A percentile compares a stretch with the other conserved stretches of the same genome.
phyloP scores from a whole-genome alignment of 495 filamentous ascomycete species.

The Daldinia childiae region DNA sequence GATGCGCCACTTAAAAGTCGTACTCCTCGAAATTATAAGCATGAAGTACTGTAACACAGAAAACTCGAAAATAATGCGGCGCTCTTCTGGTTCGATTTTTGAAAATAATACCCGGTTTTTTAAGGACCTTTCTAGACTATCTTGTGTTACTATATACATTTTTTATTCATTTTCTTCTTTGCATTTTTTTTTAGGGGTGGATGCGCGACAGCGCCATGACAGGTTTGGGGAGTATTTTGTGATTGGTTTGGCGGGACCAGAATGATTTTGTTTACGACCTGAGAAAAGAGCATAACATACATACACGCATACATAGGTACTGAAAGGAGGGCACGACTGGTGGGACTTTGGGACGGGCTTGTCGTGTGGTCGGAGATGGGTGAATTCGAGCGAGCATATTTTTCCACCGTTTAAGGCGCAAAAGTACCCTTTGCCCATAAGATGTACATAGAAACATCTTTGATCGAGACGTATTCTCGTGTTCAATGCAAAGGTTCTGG shows the following conservation, averaged over 20 bases:
- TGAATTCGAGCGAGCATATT: slow-evolving; percentile 28
- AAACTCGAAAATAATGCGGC: slow-evolving; percentile 32
- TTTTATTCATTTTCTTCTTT: slow-evolving; percentile 20
- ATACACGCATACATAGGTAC: slow-evolving; percentile 32
- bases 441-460: slow-evolving; percentile 41
- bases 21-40: slow-evolving; percentile 4
- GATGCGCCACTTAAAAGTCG: slow-evolving; percentile 2
- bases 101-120: slow-evolving; percentile 40
- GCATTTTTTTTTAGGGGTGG: slow-evolving; percentile 38
- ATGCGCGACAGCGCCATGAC: slow-evolving; percentile 24
- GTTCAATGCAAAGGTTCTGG: slow-evolving; percentile 33
- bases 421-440: slow-evolving; percentile 20
- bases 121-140: slow-evolving; percentile 33
- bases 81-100: slow-evolving; percentile 33
- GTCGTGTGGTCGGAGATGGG: slow-evolving; percentile 32
- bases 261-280: slow-evolving; percentile 38
- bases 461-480: slow-evolving; percentile 29
- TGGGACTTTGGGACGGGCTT: slow-evolving; percentile 20
- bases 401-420: slow-evolving; percentile 27
- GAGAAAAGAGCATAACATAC: slow-evolving; percentile 35
- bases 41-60: slow-evolving; percentile 28
- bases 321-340: slow-evolving; percentile 16
- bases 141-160: slow-evolving; percentile 43
- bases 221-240: slow-evolving; percentile 27
- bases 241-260: slow-evolving; percentile 37